A percentile compares a stretch with the other conserved stretches of the same genome.
Evolutionary conservation across 805 yeast genomes (phyloP).

Genomic region (Ascoidea tarda): DNA sequence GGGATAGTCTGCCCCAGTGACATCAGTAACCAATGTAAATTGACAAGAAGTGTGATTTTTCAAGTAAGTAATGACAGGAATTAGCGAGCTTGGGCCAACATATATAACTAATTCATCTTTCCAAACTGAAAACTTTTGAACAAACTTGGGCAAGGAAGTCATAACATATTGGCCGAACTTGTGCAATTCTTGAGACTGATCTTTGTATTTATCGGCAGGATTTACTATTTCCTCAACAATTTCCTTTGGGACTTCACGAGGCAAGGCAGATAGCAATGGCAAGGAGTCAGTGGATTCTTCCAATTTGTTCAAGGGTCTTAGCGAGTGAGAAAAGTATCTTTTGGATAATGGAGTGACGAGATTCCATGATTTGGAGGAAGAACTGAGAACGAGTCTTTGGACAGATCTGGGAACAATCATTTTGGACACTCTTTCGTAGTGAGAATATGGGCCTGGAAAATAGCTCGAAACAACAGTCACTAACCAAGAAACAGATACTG

Average conservation of each 20-base stretch:
- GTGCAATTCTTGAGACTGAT: slow-evolving; percentile 57
- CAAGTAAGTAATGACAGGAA: slow-evolving; percentile 58
- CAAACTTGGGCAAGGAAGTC: slow-evolving; percentile 65
- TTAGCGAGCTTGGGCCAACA: slow-evolving; percentile 61
- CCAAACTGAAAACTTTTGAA: slow-evolving; percentile 82
- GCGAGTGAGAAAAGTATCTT: neutral
- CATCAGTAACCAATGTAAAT: slow-evolving; percentile 64
- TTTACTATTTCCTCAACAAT: slow-evolving; percentile 25
- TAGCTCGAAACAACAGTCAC: too few relatives aligned
- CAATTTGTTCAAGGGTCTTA: too few relatives aligned
- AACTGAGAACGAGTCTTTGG: neutral
- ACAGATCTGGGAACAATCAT: too few relatives aligned
- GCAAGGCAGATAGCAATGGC: slow-evolving; percentile 5
- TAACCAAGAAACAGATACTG: neutral
- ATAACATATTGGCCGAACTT: slow-evolving; percentile 69
- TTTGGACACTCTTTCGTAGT: too few relatives aligned
- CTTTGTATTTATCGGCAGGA: slow-evolving; percentile 65
- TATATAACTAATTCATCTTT: slow-evolving; percentile 72
- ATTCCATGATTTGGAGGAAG: neutral
- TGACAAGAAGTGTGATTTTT: slow-evolving; percentile 72
- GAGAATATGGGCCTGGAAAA: too few relatives aligned
- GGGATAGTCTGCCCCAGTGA: slow-evolving; percentile 82
- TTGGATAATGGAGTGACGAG: neutral
- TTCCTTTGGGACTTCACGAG: slow-evolving; percentile 10
- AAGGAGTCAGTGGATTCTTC: neutral